Evolutionary conservation across 2,329 filamentous ascomycete species (phyloP).

Genomic region (Neofusicoccum parvum): DNA sequence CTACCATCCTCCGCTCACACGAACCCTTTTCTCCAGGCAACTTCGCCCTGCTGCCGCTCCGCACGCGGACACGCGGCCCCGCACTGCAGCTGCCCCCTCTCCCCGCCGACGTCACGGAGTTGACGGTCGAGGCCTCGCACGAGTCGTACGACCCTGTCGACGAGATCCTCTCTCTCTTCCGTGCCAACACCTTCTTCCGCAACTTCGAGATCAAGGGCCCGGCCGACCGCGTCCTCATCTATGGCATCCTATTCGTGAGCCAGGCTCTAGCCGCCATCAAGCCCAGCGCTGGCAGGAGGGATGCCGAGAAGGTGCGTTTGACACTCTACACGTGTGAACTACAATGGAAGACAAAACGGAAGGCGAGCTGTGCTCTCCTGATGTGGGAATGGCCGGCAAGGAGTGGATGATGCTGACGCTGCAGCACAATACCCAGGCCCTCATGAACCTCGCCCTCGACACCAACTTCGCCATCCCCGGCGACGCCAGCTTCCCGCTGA

Average conservation of each 20-base stretch:
- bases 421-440: slow-evolving; percentile 56
- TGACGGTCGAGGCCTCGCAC: slow-evolving; percentile 72
- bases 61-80: slow-evolving; percentile 93
- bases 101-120: slow-evolving; percentile 56
- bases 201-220: slow-evolving; percentile 99
- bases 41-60: slow-evolving; percentile 91
- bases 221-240: slow-evolving; percentile 91
- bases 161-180: slow-evolving; percentile 89
- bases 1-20: slow-evolving; percentile 5
- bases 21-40: slow-evolving; percentile 62
- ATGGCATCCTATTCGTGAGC: slow-evolving; percentile 92
- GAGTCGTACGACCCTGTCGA: slow-evolving; percentile 97
- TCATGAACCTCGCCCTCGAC: slow-evolving; percentile 89
- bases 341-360: too few species aligned
- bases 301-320: slow-evolving; percentile 62
- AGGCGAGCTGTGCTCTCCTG: too few species aligned
- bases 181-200: slow-evolving; percentile 97
- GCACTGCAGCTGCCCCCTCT: slow-evolving; percentile 77
- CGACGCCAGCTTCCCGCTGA: slow-evolving; percentile 88
- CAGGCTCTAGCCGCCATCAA: slow-evolving; percentile 89
- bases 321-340: too few species aligned
- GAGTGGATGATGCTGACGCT: not conserved
- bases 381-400: not conserved
- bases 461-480: slow-evolving; percentile 92
- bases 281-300: slow-evolving; percentile 66